phyloP scores from a whole-genome alignment of 1,284 basidiomycete species.

The Trametes polyzona region DNA sequence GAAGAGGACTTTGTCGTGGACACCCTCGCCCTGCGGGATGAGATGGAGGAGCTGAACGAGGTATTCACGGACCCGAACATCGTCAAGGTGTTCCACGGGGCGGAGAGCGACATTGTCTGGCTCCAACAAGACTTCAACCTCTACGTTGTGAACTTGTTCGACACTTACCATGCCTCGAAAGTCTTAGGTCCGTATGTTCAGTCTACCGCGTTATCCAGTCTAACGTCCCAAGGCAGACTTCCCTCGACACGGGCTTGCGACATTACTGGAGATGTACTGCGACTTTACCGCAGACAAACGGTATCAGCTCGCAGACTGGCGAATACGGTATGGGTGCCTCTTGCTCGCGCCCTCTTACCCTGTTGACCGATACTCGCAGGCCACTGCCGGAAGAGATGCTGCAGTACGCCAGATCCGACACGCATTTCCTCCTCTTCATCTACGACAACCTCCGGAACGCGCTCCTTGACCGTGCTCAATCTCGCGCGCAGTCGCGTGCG shows the following conservation, averaged over 20 bases:
- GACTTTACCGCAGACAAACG: conserved; percentile 94
- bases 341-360: conserved; percentile 3
- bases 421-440: conserved; percentile 92
- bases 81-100: conserved; percentile 94
- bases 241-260: conserved; percentile 82
- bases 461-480: conserved; percentile 67
- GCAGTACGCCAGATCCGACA: conserved; percentile 92
- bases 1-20: conserved; percentile 90
- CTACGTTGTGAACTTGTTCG: conserved; percentile 94
- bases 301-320: conserved; percentile 97
- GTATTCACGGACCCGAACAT: conserved; percentile 85
- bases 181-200: conserved; percentile 72
- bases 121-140: conserved; percentile 95
- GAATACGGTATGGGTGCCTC: conserved; percentile 70
- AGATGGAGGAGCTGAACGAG: conserved; percentile 72
- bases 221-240: conserved; percentile 55
- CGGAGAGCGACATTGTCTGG: conserved; percentile 95
- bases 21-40: conserved; percentile 76
- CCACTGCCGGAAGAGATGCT: conserved; percentile 91
- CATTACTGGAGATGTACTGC: conserved; percentile 89
- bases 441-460: conserved; percentile 93
- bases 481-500: conserved; percentile 39
- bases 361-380: conserved; percentile 38
- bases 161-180: conserved; percentile 95
- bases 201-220: conserved; percentile 1